A percentile compares a stretch with the other conserved stretches of the same genome.
Evolutionary conservation across 768 basidiomycete genomes (phyloP).

Genomic region (Glaciozyma martinii): DNA sequence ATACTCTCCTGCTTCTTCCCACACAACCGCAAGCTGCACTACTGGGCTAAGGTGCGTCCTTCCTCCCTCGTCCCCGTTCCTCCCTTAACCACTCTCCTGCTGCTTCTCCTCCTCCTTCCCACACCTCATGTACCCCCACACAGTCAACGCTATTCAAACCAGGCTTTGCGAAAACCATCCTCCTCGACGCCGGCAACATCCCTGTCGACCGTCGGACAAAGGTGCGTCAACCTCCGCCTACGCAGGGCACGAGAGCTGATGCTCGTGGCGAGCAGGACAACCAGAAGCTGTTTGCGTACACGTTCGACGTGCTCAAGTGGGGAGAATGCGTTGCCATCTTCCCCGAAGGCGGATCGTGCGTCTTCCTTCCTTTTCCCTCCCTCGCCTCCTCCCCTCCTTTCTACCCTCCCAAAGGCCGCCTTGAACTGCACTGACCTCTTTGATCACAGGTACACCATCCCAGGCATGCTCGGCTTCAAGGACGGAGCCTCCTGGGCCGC

Average conservation of each 20-base stretch:
- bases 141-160: constrained; percentile 61
- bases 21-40: constrained; percentile 65
- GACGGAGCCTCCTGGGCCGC: constrained; percentile 91
- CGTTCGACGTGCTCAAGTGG: constrained; percentile 71
- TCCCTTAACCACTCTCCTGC: background rate
- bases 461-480: constrained; percentile 72
- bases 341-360: constrained; percentile 86
- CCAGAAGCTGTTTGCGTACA: constrained; percentile 74
- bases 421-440: background rate
- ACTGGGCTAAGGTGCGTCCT: constrained; percentile 37
- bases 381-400: too few relatives aligned
- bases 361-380: too few relatives aligned
- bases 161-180: constrained; percentile 60
- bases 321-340: constrained; percentile 84
- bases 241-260: background rate
- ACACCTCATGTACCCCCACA: too few relatives aligned
- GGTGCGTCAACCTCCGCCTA: background rate
- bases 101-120: background rate
- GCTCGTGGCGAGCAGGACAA: constrained; percentile 52
- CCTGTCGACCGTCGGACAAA: constrained; percentile 88
- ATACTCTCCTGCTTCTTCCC: constrained; percentile 58
- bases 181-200: constrained; percentile 89
- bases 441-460: constrained; percentile 61
- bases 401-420: background rate
- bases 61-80: background rate